These are phyloP conservation scores for Medicago lupulina DNA, from an alignment of 306 rosid genomes.

Conservation along the genomic window DNA sequence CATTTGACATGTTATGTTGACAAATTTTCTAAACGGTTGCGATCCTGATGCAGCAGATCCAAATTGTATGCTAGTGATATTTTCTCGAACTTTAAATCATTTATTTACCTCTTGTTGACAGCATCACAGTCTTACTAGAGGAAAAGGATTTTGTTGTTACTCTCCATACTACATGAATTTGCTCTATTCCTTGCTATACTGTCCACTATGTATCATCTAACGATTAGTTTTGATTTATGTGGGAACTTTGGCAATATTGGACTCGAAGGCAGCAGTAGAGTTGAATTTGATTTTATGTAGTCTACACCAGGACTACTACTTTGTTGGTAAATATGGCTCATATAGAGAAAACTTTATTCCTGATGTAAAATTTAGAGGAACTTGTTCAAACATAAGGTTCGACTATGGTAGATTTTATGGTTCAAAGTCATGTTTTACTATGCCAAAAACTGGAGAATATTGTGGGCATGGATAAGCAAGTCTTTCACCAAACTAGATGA, in stretches of 20 bases:
- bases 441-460: slow-evolving; percentile 51
- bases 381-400: slow-evolving; percentile 42
- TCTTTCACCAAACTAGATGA: slow-evolving; percentile 42
- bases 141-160: neutral
- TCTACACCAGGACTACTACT: slow-evolving; percentile 45
- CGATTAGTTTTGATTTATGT: too few species aligned
- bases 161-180: too few species aligned
- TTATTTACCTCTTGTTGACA: neutral
- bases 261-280: too few species aligned
- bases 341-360: slow-evolving; percentile 46
- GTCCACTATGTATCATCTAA: too few species aligned
- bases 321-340: slow-evolving; percentile 53
- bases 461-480: slow-evolving; percentile 49
- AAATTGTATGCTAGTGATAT: slow-evolving; percentile 46
- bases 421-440: slow-evolving; percentile 54
- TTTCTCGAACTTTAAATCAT: neutral
- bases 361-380: slow-evolving; percentile 46
- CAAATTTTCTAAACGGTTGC: slow-evolving; percentile 11
- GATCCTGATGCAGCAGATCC: slow-evolving; percentile 42
- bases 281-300: too few species aligned
- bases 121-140: neutral
- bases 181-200: too few species aligned
- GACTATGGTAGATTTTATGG: slow-evolving; percentile 51
- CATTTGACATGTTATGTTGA: slow-evolving; percentile 36
- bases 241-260: too few species aligned